A percentile compares a stretch with the other conserved stretches of the same genome.
Evolutionary conservation across 495 filamentous ascomycete genomes (phyloP).

Genomic region (Lophium mytilinum): DNA sequence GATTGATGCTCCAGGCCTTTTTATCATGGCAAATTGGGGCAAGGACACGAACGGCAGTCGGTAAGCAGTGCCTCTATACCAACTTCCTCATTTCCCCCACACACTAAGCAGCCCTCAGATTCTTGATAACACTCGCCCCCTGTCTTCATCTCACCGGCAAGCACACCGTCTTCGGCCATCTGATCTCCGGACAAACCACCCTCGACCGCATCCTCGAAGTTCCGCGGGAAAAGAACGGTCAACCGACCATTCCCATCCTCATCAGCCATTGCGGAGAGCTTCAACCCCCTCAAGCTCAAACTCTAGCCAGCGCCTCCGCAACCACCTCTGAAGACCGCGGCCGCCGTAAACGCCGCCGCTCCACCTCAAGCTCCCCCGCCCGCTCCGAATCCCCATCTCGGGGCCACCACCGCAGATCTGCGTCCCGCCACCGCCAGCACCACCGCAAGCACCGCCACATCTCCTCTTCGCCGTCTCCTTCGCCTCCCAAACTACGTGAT

Average conservation of each 20-base stretch:
- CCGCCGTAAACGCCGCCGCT: conserved; percentile 3
- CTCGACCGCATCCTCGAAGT: conserved; percentile 62
- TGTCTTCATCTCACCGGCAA: conserved; percentile 79
- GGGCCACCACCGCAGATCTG: not conserved
- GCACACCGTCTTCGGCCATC: conserved; percentile 82
- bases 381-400: not conserved
- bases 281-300: not conserved
- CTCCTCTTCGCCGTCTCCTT: not conserved
- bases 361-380: not conserved
- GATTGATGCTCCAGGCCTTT: conserved; percentile 65
- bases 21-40: conserved; percentile 81
- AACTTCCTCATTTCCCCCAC: not conserved
- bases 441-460: not conserved
- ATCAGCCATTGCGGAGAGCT: not conserved
- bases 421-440: not conserved
- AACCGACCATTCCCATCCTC: conserved; percentile 41
- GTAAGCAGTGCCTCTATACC: conserved; percentile 16
- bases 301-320: not conserved
- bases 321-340: not conserved
- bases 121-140: conserved; percentile 84
- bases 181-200: conserved; percentile 64
- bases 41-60: conserved; percentile 90
- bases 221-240: conserved; percentile 54
- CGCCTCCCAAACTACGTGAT: not conserved
- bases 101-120: conserved; percentile 28